phyloP scores from a whole-genome alignment of 768 basidiomycete species.

The Clavaria fumosa region DNA sequence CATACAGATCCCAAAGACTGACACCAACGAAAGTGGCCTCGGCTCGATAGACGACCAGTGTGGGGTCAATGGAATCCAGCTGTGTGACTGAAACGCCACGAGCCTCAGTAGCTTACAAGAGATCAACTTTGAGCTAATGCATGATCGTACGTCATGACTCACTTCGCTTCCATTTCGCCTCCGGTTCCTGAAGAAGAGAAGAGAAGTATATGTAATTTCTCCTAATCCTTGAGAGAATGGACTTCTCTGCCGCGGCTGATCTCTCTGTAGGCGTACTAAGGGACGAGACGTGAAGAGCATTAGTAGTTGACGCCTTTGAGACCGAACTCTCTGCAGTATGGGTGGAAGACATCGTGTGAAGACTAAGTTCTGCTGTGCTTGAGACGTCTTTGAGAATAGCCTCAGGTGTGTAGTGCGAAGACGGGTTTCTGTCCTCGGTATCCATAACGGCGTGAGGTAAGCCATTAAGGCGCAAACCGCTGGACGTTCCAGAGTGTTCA shows the following conservation, averaged over 20 bases:
- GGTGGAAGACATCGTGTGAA: conserved; percentile 49
- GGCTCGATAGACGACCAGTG: conserved; percentile 87
- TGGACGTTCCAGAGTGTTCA: conserved; percentile 64
- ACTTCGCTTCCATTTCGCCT: conserved; percentile 93
- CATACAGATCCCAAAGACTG: conserved; percentile 88
- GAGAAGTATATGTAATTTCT: conserved; percentile 98
- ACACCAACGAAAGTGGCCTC: conserved; percentile 97
- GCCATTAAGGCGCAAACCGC: conserved; percentile 78
- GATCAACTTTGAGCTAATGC: conserved; percentile 5
- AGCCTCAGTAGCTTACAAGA: conserved; percentile 46
- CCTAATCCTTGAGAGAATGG: conserved; percentile 72
- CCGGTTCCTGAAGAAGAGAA: conserved; percentile 89
- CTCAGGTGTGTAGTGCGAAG: conserved; percentile 39
- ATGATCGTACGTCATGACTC: no score
- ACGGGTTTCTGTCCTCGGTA: conserved; percentile 52
- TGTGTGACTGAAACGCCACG: conserved; percentile 90
- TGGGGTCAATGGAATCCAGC: conserved; percentile 93
- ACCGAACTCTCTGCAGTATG: conserved; percentile 32
- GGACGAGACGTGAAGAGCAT: no score
- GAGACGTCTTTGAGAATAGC: conserved; percentile 60
- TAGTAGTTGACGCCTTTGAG: conserved; percentile 22
- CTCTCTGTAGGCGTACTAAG: conserved; percentile 28
- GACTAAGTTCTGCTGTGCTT: conserved; percentile 52
- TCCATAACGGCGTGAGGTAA: conserved; percentile 52
- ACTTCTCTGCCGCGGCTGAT: conserved; percentile 56